Conservation (phyloP, 257 asterid species). For the Salvia rosmarinus region DNA sequence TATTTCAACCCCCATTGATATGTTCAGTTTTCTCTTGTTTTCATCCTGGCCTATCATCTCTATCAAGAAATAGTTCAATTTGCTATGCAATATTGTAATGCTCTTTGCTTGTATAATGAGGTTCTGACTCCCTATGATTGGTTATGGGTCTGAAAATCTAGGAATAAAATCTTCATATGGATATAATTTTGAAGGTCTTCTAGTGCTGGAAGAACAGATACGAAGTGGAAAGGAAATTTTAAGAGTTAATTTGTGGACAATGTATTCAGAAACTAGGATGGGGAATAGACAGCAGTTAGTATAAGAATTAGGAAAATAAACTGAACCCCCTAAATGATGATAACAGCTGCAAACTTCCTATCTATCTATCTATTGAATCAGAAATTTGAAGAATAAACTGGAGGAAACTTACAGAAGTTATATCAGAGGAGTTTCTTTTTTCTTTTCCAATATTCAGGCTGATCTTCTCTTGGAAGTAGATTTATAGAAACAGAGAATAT, state of each 20-base stretch:
- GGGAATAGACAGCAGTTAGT: not conserved
- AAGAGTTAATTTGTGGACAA: not conserved
- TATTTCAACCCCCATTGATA: not conserved
- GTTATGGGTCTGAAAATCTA: not conserved
- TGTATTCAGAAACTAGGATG: not conserved
- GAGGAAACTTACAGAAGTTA: constrained; percentile 6
- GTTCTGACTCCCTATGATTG: not conserved
- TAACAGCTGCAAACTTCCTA: not conserved
- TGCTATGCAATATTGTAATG: not conserved
- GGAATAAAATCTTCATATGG: not conserved
- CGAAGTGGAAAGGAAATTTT: not conserved
- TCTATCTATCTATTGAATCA: not conserved
- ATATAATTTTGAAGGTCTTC: not conserved
- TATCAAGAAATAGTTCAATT: not conserved
- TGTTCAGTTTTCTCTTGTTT: not conserved
- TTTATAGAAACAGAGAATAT: not conserved
- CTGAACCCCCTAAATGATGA: not conserved
- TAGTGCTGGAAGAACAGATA: not conserved
- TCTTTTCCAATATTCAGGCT: not conserved
- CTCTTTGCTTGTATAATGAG: constrained; percentile 1
- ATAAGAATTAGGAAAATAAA: not conserved
- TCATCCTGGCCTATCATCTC: too few relatives aligned
- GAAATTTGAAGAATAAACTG: not conserved
- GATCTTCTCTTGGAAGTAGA: constrained; percentile 5
- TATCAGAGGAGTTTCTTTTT: not conserved